Conservation (phyloP, 2,329 filamentous ascomycete genomes). For the Pyrenophora seminiperda region DNA sequence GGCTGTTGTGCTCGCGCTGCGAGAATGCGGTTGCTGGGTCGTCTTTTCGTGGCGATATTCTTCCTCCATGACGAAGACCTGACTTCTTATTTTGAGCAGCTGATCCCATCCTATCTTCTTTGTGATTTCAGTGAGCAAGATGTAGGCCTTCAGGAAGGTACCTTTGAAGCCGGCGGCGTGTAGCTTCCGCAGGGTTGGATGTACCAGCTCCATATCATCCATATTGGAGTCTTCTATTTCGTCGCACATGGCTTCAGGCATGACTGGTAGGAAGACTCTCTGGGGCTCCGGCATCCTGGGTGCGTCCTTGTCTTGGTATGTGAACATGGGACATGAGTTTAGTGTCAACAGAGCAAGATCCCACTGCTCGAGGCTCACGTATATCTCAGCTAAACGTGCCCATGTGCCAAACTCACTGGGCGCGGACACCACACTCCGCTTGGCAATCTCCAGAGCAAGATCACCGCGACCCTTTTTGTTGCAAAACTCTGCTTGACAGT, state of each 20-base stretch:
- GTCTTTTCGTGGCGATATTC: constrained; percentile 88
- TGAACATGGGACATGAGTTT: constrained; percentile 99
- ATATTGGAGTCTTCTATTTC: constrained; percentile 91
- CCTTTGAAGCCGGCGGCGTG: constrained; percentile 90
- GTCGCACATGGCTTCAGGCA: constrained; percentile 87
- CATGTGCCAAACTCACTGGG: constrained; percentile 97
- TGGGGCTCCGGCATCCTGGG: constrained; percentile 92
- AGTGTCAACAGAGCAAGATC: constrained; percentile 92
- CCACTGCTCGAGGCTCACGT: constrained; percentile 93
- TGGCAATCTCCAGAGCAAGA: constrained; percentile 89
- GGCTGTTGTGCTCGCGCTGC: constrained; percentile 79
- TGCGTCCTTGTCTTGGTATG: constrained; percentile 97
- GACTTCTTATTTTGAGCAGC: constrained; percentile 88
- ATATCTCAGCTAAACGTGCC: constrained; percentile 91
- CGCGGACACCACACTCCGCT: constrained; percentile 90
- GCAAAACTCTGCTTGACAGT: constrained; percentile 91
- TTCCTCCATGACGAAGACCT: constrained; percentile 99
- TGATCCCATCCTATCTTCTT: constrained; percentile 98
- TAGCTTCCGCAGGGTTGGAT: constrained; percentile 82
- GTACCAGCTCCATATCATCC: constrained; percentile 81
- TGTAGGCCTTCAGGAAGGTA: constrained; percentile 94
- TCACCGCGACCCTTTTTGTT: constrained; percentile 84
- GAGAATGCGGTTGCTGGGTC: constrained; percentile 52
- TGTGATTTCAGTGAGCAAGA: constrained; percentile 91
- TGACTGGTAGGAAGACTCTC: constrained; percentile 82